A percentile compares a stretch with the other conserved stretches of the same genome.
Conservation (phyloP, 768 basidiomycete species). For the Psilocybe cubensis region DNA sequence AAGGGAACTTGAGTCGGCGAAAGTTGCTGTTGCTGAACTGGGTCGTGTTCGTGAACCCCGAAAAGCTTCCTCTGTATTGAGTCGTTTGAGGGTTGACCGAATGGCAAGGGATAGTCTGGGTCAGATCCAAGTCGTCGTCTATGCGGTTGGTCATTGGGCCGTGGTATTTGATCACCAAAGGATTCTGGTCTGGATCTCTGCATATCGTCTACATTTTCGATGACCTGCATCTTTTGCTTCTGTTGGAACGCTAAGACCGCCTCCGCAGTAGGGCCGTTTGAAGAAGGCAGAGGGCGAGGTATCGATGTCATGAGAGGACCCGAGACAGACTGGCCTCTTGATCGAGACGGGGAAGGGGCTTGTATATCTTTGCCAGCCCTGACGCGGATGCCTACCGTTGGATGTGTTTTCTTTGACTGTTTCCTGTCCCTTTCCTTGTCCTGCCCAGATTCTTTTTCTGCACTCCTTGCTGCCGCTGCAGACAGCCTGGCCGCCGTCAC, state of each 20-base stretch:
- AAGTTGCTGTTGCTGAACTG: constrained; percentile 25
- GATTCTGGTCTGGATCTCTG: constrained; percentile 33
- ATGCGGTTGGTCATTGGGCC: neutral
- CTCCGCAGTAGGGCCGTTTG: constrained; percentile 5
- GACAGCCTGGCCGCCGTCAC: neutral
- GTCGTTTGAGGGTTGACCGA: neutral
- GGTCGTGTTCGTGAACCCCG: constrained; percentile 1
- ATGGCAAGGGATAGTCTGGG: constrained; percentile 6
- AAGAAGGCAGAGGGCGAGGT: constrained; percentile 5
- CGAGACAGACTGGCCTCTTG: constrained; percentile 9
- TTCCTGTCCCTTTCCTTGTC: constrained; percentile 38
- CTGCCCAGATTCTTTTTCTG: neutral
- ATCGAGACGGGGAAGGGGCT: constrained; percentile 9
- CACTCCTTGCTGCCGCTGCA: neutral
- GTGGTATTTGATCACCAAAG: constrained; percentile 18
- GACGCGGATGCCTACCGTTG: constrained; percentile 50
- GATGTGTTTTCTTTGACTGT: constrained; percentile 44
- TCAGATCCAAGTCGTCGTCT: constrained; percentile 5
- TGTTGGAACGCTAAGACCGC: constrained; percentile 17
- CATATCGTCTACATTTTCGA: neutral
- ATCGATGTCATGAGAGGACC: constrained; percentile 12
- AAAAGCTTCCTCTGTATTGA: constrained; percentile 7
- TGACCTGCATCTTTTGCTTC: constrained; percentile 14
- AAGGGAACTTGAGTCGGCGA: constrained; percentile 8
- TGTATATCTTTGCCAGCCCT: constrained; percentile 38